Base-by-base conservation (phyloP, 495 filamentous ascomycete genomes). In the Penicillium antarcticum region DNA sequence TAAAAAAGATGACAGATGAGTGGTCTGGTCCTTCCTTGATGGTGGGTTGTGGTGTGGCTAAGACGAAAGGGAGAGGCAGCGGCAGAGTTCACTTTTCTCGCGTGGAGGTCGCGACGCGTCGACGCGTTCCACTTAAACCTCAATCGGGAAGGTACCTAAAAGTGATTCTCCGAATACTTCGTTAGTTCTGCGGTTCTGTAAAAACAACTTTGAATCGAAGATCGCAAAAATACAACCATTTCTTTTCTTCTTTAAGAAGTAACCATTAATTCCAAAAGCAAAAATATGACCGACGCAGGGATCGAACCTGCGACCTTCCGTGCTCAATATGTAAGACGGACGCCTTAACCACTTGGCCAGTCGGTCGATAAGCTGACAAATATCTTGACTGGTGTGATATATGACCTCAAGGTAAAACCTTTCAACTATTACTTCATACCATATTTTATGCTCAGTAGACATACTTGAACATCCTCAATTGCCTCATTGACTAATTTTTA, bases 121-220 rank as follows among this genome's bases (percentile, higher is more conserved):
- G 69, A 65, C 62, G 46, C 55, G 41, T 60, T 61, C 60, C 63
- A 70, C 69, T 70, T 72, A 64, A 67, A 49, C 55, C 65, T 62
- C 35, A 37, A 57, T 68, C 42, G 14, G 67, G 63, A 54, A 56
- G 38, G 26, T 32, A 16, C 23, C 11, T 10, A 29, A 29, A 6
- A 1, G 26, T 7, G 5, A 8, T 29, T 9, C 7, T 29, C 26
- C 5, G 7, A 10, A 7, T 9, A 10, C 5, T 8, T 9, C 7
- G 26, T 1, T 29, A 4, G 21, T 23, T 5, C 21, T 3, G 0
- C 6, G 4, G 4, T 31, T 42, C n/a, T 42, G 10, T 32, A 10
- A 24, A 13, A 23, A 13, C 5, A 6, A 6, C 23, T 19, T 40
- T 21, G 11, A 9, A 21, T 19, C n/a, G 7, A 40, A 23, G 23